Evolutionary conservation across 2,329 filamentous ascomycete genomes (phyloP), one percentile per base, ranked within the genome.

Genomic region (Uncinocarpus reesii): DNA sequence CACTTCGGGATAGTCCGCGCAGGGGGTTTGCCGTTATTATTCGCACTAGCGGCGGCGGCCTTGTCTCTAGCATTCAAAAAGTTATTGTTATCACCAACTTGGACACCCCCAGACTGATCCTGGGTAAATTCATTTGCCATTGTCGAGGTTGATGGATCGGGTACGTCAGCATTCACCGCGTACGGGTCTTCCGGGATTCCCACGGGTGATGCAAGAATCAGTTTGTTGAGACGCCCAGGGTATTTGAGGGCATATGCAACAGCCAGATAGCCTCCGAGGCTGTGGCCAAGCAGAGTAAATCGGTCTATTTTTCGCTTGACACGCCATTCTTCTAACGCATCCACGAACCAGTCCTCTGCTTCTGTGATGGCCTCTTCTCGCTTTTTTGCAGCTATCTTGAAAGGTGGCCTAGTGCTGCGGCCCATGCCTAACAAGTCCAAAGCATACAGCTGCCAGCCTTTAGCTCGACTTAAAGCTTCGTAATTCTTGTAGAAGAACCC

Each of bases 401-500:
- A 98, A 0, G 80, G 69, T 1, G 92, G 90, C 4, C 90, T 76
- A 21, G 80, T 83, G 49, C 86, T 93, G 60, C 93, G 83, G 50
- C 90, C 90, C 86, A 95, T 95, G 50, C 90, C 90, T 13, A 95
- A 75, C 75, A 96, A 80, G 60, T 98, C 90, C n/a, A 98, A 72
- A 1, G 90, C 87, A 62, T 92, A 96, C 15, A 98, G 70, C 60
- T 86, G 89, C 81, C 92, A 93, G 23, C 89, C 88, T 23, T 76
- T 73, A 1, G 80, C 70, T 15, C 89, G 80, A 38, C 83, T 89
- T 28, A 98, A 70, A 4, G 83, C 80, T 65, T 98, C 92, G 52
- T 94, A 95, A 64, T 98, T 98, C 69, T 92, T 90, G 74, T 95
- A 98, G 74, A 94, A 98, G 69, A 98, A 96, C 18, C 90, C 92